phyloP scores from a whole-genome alignment of 805 yeast species.

The Kregervanrija pseudodelftensis region DNA sequence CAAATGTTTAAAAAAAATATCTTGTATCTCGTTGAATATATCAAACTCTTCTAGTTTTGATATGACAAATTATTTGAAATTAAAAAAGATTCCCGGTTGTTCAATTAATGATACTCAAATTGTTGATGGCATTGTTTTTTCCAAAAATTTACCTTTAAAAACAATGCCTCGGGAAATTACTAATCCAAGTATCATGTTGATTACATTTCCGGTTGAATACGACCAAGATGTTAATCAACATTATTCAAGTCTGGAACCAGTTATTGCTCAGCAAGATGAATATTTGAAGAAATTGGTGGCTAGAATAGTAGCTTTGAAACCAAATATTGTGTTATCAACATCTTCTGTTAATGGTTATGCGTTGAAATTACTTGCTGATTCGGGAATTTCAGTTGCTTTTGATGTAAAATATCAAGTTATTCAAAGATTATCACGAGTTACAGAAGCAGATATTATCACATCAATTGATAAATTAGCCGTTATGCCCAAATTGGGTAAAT shows the following conservation, averaged over 20 bases:
- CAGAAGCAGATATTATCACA: constrained; percentile 77
- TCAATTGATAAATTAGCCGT: constrained; percentile 81
- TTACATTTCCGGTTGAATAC: constrained; percentile 88
- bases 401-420: constrained; percentile 78
- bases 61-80: constrained; percentile 79
- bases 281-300: constrained; percentile 75
- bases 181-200: constrained; percentile 70
- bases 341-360: constrained; percentile 82
- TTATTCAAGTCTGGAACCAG: constrained; percentile 34
- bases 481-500: constrained; percentile 65
- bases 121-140: constrained; percentile 76
- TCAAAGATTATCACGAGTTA: constrained; percentile 67
- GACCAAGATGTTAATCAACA: constrained; percentile 39
- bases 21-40: constrained; percentile 45
- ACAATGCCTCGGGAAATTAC: constrained; percentile 60
- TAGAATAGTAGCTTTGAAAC: constrained; percentile 66
- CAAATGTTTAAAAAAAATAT: constrained; percentile 46
- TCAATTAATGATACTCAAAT: constrained; percentile 48
- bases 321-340: constrained; percentile 73
- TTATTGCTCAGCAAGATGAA: constrained; percentile 81
- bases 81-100: constrained; percentile 81
- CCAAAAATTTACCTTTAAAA: constrained; percentile 75
- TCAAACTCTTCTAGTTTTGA: constrained; percentile 54
- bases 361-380: constrained; percentile 56
- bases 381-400: constrained; percentile 75